Base-by-base conservation (phyloP, 306 rosid genomes). In the Parietaria judaica region DNA sequence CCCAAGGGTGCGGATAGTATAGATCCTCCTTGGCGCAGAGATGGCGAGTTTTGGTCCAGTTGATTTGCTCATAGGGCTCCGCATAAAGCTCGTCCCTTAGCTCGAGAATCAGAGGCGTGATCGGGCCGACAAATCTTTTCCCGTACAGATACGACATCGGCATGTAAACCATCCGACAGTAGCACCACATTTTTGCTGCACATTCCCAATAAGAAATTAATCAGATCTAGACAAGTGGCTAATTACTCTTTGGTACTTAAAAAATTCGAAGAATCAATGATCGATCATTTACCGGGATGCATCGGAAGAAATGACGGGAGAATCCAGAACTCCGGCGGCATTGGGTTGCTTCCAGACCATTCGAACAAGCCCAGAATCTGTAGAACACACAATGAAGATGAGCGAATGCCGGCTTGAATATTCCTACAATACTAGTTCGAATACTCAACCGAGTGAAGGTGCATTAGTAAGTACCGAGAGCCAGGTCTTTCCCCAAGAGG, bases 271-370 rank as follows among this genome's bases (percentile, higher is more conserved):
- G 11, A 7, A 10, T 12, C 11, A 48, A 9, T 4, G 52, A 12
- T 10, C 5, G 31, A 23, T 23, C 31, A 52, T 6, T 36, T 31
- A 82, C 87, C 85, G 55, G 96, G 94, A 70, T 83, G 83, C 71
- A 88, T 79, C 3, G 90, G 96, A 50, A 88, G 86, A 74, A 77
- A 83, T 2, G 90, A 81, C 67, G 96, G 96, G 31, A 85, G 76
- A 44, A 85, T 75, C 94, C 94, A 88, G 70, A 85, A 88, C 39
- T 85, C 96, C 0, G 96, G 96, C 8, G 94, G 94, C 84, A 85
- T 83, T 11, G 96, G 96, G 23, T 85, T 85, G 76, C 72, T 56
- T 75, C 90, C 94, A 0, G 44, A 56, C 94, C 96, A 88, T 4
- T 83, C 88, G 67, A 70, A 83, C 44, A 88, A 41, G 12, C 96